Conservation (phyloP, 2,329 filamentous ascomycete species). For the Talaromyces sp. region DNA sequence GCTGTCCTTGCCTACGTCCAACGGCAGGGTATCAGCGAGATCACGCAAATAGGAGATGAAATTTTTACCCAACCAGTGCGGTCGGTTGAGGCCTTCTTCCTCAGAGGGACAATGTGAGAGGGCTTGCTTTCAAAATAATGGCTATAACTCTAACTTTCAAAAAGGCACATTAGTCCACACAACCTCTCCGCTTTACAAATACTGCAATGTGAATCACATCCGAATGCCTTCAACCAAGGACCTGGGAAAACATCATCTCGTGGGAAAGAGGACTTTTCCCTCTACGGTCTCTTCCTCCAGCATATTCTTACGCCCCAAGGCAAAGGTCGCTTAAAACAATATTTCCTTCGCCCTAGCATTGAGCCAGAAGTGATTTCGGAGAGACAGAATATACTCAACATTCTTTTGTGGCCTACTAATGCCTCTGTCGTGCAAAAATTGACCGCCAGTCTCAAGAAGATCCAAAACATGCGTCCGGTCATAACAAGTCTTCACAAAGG, state of each 20-base stretch:
- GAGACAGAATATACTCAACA: constrained; percentile 63
- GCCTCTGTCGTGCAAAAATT: constrained; percentile 50
- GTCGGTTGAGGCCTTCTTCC: constrained; percentile 67
- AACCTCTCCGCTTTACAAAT: constrained; percentile 80
- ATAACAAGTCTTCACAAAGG: constrained; percentile 72
- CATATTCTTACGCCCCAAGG: constrained; percentile 76
- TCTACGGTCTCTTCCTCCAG: constrained; percentile 75
- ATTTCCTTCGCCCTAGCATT: constrained; percentile 73
- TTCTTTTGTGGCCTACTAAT: constrained; percentile 66
- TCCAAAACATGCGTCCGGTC: constrained; percentile 68
- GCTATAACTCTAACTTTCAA: constrained; percentile 11
- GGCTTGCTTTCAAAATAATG: neutral
- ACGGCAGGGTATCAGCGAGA: constrained; percentile 56
- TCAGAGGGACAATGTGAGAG: constrained; percentile 55
- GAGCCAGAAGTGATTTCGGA: constrained; percentile 62
- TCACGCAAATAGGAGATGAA: constrained; percentile 50
- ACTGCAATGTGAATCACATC: constrained; percentile 73
- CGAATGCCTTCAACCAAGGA: constrained; percentile 71
- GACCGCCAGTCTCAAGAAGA: constrained; percentile 56
- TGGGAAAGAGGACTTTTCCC: constrained; percentile 73
- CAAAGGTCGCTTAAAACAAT: constrained; percentile 63
- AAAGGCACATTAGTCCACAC: constrained; percentile 76
- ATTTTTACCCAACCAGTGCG: constrained; percentile 55
- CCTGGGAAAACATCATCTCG: constrained; percentile 55
- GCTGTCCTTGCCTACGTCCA: constrained; percentile 76